A percentile compares a stretch with the other conserved stretches of the same genome.
Conservation (phyloP, 169 alveolate species). For the Cyclospora cayetanensis region DNA sequence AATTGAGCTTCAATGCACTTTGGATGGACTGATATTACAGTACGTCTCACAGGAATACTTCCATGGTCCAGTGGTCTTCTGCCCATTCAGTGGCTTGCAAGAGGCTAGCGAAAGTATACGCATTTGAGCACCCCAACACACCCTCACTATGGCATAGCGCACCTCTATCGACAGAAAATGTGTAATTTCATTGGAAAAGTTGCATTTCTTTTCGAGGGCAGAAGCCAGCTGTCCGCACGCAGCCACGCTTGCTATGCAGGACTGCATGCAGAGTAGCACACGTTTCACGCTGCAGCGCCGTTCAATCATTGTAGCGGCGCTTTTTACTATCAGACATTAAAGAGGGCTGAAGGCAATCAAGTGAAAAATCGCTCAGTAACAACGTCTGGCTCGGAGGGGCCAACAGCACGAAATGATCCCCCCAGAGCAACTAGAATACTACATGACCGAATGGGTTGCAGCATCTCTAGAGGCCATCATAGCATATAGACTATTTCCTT, state of each 20-base stretch:
- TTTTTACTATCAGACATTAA: neutral
- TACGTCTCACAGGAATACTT: too few species aligned
- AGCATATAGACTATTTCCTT: conserved; percentile 28
- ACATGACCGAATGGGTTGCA: conserved; percentile 52
- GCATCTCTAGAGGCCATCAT: conserved; percentile 52
- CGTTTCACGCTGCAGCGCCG: neutral
- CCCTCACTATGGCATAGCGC: too few species aligned
- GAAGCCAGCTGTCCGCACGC: conserved; percentile 7
- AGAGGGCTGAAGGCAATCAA: neutral
- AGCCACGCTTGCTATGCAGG: neutral
- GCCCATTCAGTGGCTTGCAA: too few species aligned
- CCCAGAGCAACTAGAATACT: conserved; percentile 25
- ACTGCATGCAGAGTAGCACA: neutral
- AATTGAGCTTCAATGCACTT: too few species aligned
- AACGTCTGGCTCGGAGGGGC: neutral
- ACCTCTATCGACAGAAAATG: too few species aligned
- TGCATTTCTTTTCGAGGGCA: too few species aligned
- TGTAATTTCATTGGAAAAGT: too few species aligned
- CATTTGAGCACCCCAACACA: too few species aligned
- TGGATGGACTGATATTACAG: too few species aligned
- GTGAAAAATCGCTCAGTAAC: neutral
- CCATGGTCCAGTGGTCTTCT: too few species aligned
- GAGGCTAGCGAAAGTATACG: too few species aligned
- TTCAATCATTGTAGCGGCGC: neutral
- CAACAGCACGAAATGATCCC: conserved; percentile 38